Evolutionary conservation across 345 rosid genomes (phyloP).

Genomic region (Garcia nutans): DNA sequence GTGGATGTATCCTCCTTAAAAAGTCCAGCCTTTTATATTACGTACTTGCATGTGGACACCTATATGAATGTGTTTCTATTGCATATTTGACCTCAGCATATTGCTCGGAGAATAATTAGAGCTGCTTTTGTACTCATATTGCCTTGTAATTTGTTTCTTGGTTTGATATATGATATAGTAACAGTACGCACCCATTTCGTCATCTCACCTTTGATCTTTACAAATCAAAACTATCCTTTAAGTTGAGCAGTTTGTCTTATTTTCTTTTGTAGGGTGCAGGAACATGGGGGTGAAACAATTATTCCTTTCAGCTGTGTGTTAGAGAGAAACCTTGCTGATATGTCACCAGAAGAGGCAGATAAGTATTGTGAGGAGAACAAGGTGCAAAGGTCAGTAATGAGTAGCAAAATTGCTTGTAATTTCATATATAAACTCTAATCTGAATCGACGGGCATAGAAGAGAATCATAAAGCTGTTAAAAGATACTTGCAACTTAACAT

Average conservation of each 20-base stretch:
- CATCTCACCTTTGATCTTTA: not conserved
- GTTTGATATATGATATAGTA: not conserved
- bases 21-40: not conserved
- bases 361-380: constrained; percentile 96
- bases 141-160: not conserved
- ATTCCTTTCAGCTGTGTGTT: constrained; percentile 87
- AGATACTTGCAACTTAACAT: not conserved
- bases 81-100: not conserved
- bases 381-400: constrained; percentile 73
- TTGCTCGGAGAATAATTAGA: not conserved
- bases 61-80: not conserved
- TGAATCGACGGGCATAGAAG: not conserved
- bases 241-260: not conserved
- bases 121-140: not conserved
- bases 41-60: not conserved
- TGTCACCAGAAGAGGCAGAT: constrained; percentile 69
- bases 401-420: not conserved
- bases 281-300: constrained; percentile 86
- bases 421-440: not conserved
- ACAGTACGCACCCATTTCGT: not conserved
- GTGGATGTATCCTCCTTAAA: not conserved
- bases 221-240: not conserved
- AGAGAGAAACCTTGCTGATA: constrained; percentile 80
- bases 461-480: not conserved
- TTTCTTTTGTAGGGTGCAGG: constrained; percentile 77